A percentile compares a stretch with the other conserved stretches of the same genome.
phyloP scores from a whole-genome alignment of 805 yeast species.

The Gaillardinia entomophila region DNA sequence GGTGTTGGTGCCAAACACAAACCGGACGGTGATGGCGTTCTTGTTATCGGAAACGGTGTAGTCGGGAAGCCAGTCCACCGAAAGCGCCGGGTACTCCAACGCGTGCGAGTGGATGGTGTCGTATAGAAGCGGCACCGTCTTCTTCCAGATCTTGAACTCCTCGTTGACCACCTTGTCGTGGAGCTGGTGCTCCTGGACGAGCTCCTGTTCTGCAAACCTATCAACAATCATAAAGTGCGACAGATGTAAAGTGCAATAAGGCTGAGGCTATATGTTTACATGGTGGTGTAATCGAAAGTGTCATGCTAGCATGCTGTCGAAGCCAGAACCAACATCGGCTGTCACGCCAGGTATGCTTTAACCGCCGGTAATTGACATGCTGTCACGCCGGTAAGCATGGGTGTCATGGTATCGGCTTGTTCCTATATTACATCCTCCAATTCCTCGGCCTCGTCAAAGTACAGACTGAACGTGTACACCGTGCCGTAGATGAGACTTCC shows the following conservation, averaged over 20 bases:
- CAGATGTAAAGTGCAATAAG: not conserved
- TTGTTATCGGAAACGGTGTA: slow-evolving; percentile 23
- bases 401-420: not conserved
- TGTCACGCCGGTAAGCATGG: not conserved
- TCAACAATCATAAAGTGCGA: not conserved
- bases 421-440: not conserved
- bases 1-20: slow-evolving; percentile 46
- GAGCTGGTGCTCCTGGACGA: slow-evolving; percentile 42
- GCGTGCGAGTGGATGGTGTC: slow-evolving; percentile 67
- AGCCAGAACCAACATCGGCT: too few relatives aligned
- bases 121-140: slow-evolving; percentile 73
- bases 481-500: slow-evolving; percentile 82
- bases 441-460: slow-evolving; percentile 48
- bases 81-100: slow-evolving; percentile 63
- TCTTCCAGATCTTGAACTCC: slow-evolving; percentile 78
- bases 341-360: too few relatives aligned
- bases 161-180: slow-evolving; percentile 65
- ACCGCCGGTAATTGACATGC: too few relatives aligned
- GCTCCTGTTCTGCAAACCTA: slow-evolving; percentile 27
- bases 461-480: slow-evolving; percentile 74
- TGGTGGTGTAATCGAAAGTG: too few relatives aligned
- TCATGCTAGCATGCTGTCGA: too few relatives aligned
- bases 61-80: slow-evolving; percentile 63
- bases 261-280: too few relatives aligned
- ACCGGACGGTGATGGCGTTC: slow-evolving; percentile 27